Conservation (phyloP, 2,329 filamentous ascomycete genomes). For the Monosporascus sp. region DNA sequence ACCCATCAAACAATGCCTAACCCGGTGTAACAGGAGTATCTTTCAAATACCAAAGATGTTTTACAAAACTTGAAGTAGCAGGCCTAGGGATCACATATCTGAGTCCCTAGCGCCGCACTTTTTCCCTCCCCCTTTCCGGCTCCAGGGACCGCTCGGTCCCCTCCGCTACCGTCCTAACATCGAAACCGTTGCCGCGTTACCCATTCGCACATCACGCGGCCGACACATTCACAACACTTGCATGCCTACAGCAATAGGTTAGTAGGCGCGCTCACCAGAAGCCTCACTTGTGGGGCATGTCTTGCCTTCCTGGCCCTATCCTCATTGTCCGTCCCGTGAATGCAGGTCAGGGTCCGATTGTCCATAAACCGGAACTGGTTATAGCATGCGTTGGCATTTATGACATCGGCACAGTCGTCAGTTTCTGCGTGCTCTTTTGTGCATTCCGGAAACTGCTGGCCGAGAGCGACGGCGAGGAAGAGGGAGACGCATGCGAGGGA, state of each 20-base stretch:
- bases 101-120: too few species aligned
- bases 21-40: too few species aligned
- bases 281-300: neutral
- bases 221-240: slow-evolving; percentile 32
- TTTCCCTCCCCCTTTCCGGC: too few species aligned
- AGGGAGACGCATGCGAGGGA: slow-evolving; percentile 15
- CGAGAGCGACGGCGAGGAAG: slow-evolving; percentile 13
- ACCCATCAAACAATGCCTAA: too few species aligned
- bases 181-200: slow-evolving; percentile 20
- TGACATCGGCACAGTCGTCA: slow-evolving; percentile 33
- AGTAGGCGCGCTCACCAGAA: neutral
- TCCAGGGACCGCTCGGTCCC: too few species aligned
- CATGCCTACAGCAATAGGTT: slow-evolving; percentile 22
- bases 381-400: slow-evolving; percentile 35
- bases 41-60: too few species aligned
- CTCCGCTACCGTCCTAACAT: slow-evolving; percentile 8
- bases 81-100: too few species aligned
- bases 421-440: slow-evolving; percentile 27
- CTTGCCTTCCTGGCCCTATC: slow-evolving; percentile 28
- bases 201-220: slow-evolving; percentile 31
- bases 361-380: slow-evolving; percentile 31
- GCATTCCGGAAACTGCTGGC: slow-evolving; percentile 26
- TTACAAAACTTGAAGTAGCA: too few species aligned
- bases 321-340: slow-evolving; percentile 27
- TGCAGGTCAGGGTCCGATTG: slow-evolving; percentile 30